Evolutionary conservation across 345 rosid species (phyloP).

Genomic region (Syzygium aqueum): DNA sequence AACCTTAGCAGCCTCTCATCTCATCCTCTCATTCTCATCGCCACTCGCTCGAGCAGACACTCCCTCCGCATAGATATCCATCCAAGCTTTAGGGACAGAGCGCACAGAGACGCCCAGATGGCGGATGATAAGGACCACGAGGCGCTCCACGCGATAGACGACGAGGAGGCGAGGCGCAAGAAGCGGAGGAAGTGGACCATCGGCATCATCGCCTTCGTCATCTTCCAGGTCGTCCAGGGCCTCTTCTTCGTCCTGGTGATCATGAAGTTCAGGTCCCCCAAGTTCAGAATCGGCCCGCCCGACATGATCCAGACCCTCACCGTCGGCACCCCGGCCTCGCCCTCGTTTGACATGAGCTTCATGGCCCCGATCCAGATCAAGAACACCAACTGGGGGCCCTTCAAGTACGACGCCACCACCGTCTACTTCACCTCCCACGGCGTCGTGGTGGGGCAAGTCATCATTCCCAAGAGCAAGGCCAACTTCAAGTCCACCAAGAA

Average conservation of each 20-base stretch:
- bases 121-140: background rate
- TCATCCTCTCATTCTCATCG: background rate
- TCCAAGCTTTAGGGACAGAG: background rate
- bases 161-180: slow-evolving; percentile 5
- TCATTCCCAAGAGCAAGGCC: slow-evolving; percentile 1
- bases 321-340: background rate
- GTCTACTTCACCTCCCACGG: slow-evolving; percentile 4
- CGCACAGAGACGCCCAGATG: background rate
- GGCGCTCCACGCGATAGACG: background rate
- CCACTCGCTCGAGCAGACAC: background rate
- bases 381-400: slow-evolving; percentile 16
- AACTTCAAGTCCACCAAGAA: slow-evolving; percentile 10
- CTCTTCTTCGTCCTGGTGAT: slow-evolving; percentile 9
- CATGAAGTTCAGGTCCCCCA: slow-evolving; percentile 11
- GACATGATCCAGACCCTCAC: background rate
- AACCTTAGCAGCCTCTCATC: background rate
- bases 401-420: slow-evolving; percentile 4
- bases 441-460: background rate
- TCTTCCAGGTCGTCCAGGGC: slow-evolving; percentile 14
- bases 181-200: slow-evolving; percentile 14
- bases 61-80: background rate
- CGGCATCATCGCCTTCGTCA: slow-evolving; percentile 8
- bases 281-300: slow-evolving; percentile 9
- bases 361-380: slow-evolving; percentile 5
- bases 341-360: slow-evolving; percentile 3